phyloP scores from a whole-genome alignment of 2,329 filamentous ascomycete species.

The Exophiala sp. region DNA sequence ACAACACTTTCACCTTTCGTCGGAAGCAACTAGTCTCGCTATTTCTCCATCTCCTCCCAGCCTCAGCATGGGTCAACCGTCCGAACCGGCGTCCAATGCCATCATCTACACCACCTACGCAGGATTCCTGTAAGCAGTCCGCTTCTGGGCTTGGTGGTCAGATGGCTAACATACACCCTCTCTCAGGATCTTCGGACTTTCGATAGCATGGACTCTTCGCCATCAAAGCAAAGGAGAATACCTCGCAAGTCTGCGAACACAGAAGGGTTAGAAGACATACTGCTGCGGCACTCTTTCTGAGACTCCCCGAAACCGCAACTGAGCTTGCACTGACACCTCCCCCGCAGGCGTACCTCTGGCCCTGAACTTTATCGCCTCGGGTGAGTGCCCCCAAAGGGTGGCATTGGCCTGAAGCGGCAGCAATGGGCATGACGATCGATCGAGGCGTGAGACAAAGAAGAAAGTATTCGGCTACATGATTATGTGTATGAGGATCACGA shows the following conservation, averaged over 20 bases:
- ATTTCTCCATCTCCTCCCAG: not conserved
- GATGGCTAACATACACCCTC: constrained; percentile 12
- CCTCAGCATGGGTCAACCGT: constrained; percentile 63
- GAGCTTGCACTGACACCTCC: constrained; percentile 27
- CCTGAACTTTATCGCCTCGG: constrained; percentile 84
- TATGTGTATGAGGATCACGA: not conserved
- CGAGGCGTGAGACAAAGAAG: constrained; percentile 1
- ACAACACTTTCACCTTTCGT: too few relatives aligned
- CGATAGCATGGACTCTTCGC: constrained; percentile 51
- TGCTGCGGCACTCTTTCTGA: not conserved
- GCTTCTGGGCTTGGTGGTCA: constrained; percentile 4
- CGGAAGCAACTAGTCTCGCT: too few relatives aligned
- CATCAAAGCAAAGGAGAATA: constrained; percentile 64
- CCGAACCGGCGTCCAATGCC: constrained; percentile 71
- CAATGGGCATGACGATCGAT: constrained; percentile 31
- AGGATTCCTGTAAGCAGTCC: constrained; percentile 60
- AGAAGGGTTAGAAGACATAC: constrained; percentile 57
- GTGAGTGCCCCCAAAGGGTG: constrained; percentile 57
- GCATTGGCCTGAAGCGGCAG: constrained; percentile 55
- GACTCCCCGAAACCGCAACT: not conserved
- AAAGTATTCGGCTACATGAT: too few relatives aligned
- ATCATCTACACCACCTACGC: constrained; percentile 76
- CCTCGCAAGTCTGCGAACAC: constrained; percentile 70
- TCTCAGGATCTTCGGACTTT: constrained; percentile 58
- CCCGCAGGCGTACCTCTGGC: constrained; percentile 66